Evolutionary conservation across 2,329 filamentous ascomycete genomes (phyloP).

Genomic region (Lachnellula occidentalis): DNA sequence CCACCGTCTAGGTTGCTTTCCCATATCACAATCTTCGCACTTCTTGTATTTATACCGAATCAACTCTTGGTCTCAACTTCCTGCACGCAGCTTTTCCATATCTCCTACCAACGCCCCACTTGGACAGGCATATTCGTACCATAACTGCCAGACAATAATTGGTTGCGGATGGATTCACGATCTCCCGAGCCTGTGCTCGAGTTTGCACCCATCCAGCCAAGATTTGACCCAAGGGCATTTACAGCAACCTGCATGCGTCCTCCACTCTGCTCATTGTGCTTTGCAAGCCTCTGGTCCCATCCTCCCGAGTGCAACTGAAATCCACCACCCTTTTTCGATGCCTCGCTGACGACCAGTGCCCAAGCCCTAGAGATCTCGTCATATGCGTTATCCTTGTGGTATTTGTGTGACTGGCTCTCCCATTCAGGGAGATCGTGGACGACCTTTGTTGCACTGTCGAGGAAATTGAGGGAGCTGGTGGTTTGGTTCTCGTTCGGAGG

Average conservation of each 20-base stretch:
- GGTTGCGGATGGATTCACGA: slow-evolving; percentile 54
- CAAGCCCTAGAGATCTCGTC: slow-evolving; percentile 94
- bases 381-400: slow-evolving; percentile 93
- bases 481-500: slow-evolving; percentile 84
- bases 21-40: slow-evolving; percentile 21
- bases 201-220: slow-evolving; percentile 68
- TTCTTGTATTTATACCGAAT: slow-evolving; percentile 18
- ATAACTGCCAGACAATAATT: slow-evolving; percentile 56
- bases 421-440: slow-evolving; percentile 87
- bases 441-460: slow-evolving; percentile 85
- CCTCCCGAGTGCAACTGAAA: slow-evolving; percentile 84
- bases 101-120: slow-evolving; percentile 54
- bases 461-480: slow-evolving; percentile 76
- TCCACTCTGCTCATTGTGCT: slow-evolving; percentile 82
- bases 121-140: slow-evolving; percentile 47
- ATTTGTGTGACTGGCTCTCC: slow-evolving; percentile 80
- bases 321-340: slow-evolving; percentile 83
- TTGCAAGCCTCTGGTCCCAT: slow-evolving; percentile 83
- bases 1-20: slow-evolving; percentile 15
- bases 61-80: slow-evolving; percentile 4
- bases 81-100: slow-evolving; percentile 2
- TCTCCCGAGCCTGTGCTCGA: slow-evolving; percentile 31
- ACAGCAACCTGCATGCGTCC: slow-evolving; percentile 78
- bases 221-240: slow-evolving; percentile 64
- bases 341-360: slow-evolving; percentile 86